These are phyloP conservation scores for Spiraea crenata DNA, from an alignment of 331 rosid species.

Conservation along the genomic window DNA sequence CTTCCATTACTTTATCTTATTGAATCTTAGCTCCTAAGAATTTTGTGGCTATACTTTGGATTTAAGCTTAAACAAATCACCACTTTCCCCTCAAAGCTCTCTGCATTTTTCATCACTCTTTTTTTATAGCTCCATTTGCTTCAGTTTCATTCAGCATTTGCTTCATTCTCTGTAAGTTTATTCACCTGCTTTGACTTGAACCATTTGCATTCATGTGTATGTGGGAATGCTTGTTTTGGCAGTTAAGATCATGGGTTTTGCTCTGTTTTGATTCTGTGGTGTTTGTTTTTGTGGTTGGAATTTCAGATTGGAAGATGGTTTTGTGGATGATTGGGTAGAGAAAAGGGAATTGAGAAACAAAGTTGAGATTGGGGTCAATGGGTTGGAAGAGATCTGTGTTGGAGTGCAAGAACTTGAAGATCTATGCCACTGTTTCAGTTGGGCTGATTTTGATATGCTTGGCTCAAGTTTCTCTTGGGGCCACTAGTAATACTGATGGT, in stretches of 20 bases:
- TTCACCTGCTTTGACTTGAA: conserved; percentile 9
- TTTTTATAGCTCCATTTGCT: conserved; percentile 14
- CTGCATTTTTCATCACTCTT: conserved; percentile 19
- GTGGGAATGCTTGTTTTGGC: conserved; percentile 17
- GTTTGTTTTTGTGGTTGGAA: conserved; percentile 6
- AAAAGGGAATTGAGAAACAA: conserved; percentile 27
- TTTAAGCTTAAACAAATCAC: conserved; percentile 16
- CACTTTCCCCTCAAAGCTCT: conserved; percentile 29
- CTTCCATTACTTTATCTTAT: conserved; percentile 25
- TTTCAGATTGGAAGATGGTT: conserved; percentile 49
- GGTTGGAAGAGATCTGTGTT: conserved; percentile 57
- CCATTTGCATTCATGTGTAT: neutral
- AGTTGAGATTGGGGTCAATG: conserved; percentile 46
- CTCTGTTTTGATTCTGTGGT: neutral
- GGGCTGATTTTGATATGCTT: conserved; percentile 49
- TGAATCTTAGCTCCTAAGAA: conserved; percentile 54
- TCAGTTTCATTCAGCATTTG: conserved; percentile 51
- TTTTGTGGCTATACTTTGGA: neutral
- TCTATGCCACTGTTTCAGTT: conserved; percentile 37
- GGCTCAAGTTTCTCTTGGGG: conserved; percentile 54
- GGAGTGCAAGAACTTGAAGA: conserved; percentile 40
- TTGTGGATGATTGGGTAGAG: conserved; percentile 32
- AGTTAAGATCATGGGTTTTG: conserved; percentile 31
- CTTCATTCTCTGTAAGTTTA: conserved; percentile 28
- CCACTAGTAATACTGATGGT: conserved; percentile 73